Base-by-base conservation (phyloP, 106 monocot genomes). In the Dioscorea alata region DNA sequence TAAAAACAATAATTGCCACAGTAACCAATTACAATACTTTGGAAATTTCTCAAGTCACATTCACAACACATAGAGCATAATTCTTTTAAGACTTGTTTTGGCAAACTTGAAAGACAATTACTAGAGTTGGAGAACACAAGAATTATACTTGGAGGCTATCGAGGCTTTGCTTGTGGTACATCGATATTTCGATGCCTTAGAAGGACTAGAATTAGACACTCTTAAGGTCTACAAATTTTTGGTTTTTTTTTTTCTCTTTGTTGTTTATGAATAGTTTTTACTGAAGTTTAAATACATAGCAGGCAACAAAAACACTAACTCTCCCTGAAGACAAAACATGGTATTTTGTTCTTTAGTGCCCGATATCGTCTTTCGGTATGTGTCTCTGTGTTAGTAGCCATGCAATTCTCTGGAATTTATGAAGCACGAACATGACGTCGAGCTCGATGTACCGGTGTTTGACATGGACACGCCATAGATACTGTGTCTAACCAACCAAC, bases 101-200 rank as follows among this genome's bases (percentile, higher is more conserved):
- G 88, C 9, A 82, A 56, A 20, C 65, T 83, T 4, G 92, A 92
- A 28, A 65, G 80, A 64, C 92, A 85, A 60, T 28, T 85, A 8
- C 82, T 84, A 0, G 82, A 66, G 61, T 49, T 84, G 9, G 20
- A 79, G 17, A 49, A 71, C 81, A 9, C 64, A 50, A 12, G 72
- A 74, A 57, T 59, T 48, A 8, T 75, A 67, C 6, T 0, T 33
- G 9, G 73, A 67, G 6, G 17, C 14, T 13, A 13, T 1, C 4
- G 83, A 76, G 12, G 32, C 74, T 60, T 56, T 74, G 8, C 91
- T 88, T 0, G 72, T 25, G 14, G 88, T 85, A 22, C 75, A 85
- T 21, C 91, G 88, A n/a, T 92, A 92, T 70, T 92, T 88, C 22
- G 88, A 77, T 51, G 84, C 88, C 7, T 65, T 91, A 18, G 84